Conservation (phyloP, 2,329 filamentous ascomycete genomes). For the Cladophialophora bantiana region DNA sequence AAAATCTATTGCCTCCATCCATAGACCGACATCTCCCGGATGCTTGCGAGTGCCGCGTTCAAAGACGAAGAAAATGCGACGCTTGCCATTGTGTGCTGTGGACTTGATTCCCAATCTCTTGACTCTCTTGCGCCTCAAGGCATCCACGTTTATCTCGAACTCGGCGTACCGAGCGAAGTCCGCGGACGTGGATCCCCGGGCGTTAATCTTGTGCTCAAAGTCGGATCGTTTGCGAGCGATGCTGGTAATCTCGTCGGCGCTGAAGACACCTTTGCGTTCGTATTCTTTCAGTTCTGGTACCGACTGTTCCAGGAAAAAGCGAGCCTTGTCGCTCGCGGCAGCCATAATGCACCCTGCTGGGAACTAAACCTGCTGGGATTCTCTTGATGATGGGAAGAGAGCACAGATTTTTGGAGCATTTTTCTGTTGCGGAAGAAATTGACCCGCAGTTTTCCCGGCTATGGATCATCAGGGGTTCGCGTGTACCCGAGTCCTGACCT, state of each 20-base stretch:
- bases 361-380: neutral
- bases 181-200: conserved; percentile 74
- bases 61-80: conserved; percentile 86
- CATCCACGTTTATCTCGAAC: conserved; percentile 72
- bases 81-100: conserved; percentile 74
- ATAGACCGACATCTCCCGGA: conserved; percentile 78
- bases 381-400: neutral
- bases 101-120: conserved; percentile 79
- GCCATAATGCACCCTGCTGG: conserved; percentile 65
- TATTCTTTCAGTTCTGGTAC: conserved; percentile 92
- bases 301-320: conserved; percentile 90
- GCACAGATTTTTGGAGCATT: conserved; percentile 3
- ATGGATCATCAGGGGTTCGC: conserved; percentile 20
- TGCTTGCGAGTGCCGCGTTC: conserved; percentile 86
- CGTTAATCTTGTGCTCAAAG: conserved; percentile 89
- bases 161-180: conserved; percentile 87
- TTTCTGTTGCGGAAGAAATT: conserved; percentile 8
- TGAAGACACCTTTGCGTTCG: conserved; percentile 90
- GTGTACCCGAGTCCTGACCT: neutral
- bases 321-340: conserved; percentile 87
- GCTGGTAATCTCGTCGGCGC: conserved; percentile 83
- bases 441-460: conserved; percentile 11
- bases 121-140: conserved; percentile 81
- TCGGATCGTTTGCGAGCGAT: conserved; percentile 91
- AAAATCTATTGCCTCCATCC: conserved; percentile 90